A percentile compares a stretch with the other conserved stretches of the same genome.
These are phyloP conservation scores for Metarhizium anisopliae DNA, from an alignment of 2,329 filamentous ascomycete genomes.

Conservation along the genomic window DNA sequence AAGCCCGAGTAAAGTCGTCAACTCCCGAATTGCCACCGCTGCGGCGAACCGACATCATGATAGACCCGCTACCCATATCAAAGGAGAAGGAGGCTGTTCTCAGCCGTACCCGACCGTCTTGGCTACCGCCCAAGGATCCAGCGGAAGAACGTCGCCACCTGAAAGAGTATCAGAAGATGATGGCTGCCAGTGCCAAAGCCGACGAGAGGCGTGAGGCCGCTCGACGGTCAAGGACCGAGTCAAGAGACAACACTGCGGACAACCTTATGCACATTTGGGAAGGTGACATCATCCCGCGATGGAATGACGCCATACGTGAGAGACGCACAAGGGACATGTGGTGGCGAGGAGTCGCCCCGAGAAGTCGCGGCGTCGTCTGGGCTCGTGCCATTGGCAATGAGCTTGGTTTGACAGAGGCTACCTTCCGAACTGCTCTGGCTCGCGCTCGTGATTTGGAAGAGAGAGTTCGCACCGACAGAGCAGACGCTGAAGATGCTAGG, in stretches of 20 bases:
- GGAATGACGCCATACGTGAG: conserved; percentile 61
- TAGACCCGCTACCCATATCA: conserved; percentile 74
- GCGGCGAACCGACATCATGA: conserved; percentile 69
- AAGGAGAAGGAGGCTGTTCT: conserved; percentile 82
- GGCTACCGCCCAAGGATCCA: conserved; percentile 80
- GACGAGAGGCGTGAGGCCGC: conserved; percentile 50
- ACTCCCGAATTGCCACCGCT: conserved; percentile 61
- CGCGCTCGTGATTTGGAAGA: conserved; percentile 56
- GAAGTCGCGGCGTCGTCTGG: conserved; percentile 63
- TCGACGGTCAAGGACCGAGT: conserved; percentile 40
- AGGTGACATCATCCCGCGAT: conserved; percentile 65
- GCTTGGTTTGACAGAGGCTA: conserved; percentile 55
- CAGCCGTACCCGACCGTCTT: conserved; percentile 71
- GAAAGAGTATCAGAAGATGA: conserved; percentile 78
- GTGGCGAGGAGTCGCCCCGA: conserved; percentile 71
- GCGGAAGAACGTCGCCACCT: conserved; percentile 86
- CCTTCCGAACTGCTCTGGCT: conserved; percentile 61
- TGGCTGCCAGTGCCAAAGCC: conserved; percentile 52
- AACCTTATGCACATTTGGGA: conserved; percentile 61
- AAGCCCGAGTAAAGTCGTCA: conserved; percentile 54
- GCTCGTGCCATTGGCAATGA: conserved; percentile 64
- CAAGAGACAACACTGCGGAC: conserved; percentile 45
- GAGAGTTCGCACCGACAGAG: conserved; percentile 42
- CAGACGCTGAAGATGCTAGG: conserved; percentile 42
- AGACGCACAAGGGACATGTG: conserved; percentile 66